Conservation (phyloP, 345 rosid genomes). For the Euphorbia peplus region DNA sequence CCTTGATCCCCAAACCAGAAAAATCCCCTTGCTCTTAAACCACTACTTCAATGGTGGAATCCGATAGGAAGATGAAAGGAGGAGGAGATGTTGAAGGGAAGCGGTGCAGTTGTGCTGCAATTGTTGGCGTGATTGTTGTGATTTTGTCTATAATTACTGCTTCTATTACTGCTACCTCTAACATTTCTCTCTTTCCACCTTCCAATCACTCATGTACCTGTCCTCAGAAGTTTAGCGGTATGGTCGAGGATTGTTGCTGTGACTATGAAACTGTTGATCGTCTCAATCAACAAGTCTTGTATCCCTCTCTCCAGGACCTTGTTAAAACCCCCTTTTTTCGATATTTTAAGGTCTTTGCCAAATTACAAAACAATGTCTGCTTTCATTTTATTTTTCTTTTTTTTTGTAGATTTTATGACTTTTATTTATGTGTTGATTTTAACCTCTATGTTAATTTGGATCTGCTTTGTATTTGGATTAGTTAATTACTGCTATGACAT, state of each 20-base stretch:
- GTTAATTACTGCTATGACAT: neutral
- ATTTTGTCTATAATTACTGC: constrained; percentile 43
- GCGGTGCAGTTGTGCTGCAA: constrained; percentile 31
- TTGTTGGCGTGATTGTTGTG: constrained; percentile 40
- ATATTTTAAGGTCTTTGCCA: constrained; percentile 72
- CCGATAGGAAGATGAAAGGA: constrained; percentile 15
- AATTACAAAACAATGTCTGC: neutral
- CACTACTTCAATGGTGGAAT: constrained; percentile 40
- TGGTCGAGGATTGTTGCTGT: constrained; percentile 88
- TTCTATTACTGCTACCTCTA: constrained; percentile 21
- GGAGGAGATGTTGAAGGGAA: constrained; percentile 21
- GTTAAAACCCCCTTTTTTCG: constrained; percentile 77
- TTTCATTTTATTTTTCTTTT: neutral
- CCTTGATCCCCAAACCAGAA: too few species aligned
- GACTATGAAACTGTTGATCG: constrained; percentile 81
- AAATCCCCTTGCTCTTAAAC: too few species aligned
- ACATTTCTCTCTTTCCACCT: constrained; percentile 29
- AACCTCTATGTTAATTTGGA: too few species aligned
- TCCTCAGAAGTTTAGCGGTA: constrained; percentile 59
- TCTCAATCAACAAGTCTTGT: constrained; percentile 58
- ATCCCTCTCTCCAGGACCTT: constrained; percentile 79
- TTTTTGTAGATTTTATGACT: too few species aligned
- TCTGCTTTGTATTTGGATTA: neutral
- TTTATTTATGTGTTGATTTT: too few species aligned
- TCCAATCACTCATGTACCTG: constrained; percentile 46